These are phyloP conservation scores for Peziza echinospora DNA, from an alignment of 495 filamentous ascomycete species.

Conservation along the genomic window DNA sequence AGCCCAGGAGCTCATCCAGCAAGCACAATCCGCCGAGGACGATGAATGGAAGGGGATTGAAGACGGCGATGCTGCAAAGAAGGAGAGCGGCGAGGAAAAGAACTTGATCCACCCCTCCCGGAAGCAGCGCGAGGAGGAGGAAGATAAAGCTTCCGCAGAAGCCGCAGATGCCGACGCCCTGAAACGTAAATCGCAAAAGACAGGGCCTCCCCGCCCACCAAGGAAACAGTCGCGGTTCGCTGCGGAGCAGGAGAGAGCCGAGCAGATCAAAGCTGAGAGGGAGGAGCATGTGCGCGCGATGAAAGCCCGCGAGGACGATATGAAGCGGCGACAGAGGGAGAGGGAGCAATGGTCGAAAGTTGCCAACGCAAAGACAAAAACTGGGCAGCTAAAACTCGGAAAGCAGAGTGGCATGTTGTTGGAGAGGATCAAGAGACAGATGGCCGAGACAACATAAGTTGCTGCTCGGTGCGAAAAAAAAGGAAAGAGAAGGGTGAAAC, in stretches of 20 bases:
- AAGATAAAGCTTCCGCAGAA: conserved; percentile 17
- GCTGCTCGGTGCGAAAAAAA: conserved; percentile 5
- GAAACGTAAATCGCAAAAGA: too few species aligned
- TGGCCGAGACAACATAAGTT: too few species aligned
- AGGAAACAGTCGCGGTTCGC: not conserved
- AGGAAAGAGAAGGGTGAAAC: not conserved
- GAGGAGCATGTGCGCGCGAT: conserved; percentile 42
- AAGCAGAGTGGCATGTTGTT: conserved; percentile 65
- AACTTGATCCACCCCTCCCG: not conserved
- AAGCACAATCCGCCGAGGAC: conserved; percentile 5
- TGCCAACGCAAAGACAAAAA: conserved; percentile 25
- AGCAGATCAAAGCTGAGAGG: conserved; percentile 61
- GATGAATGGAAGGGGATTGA: conserved; percentile 3
- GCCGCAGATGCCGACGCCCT: not conserved
- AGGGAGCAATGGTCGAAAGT: conserved; percentile 24
- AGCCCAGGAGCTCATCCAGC: not conserved
- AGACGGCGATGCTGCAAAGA: conserved; percentile 26
- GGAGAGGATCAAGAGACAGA: conserved; percentile 47
- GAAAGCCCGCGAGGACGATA: conserved; percentile 32
- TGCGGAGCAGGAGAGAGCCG: conserved; percentile 16
- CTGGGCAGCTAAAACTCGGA: conserved; percentile 62
- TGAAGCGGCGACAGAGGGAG: conserved; percentile 9
- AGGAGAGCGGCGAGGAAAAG: conserved; percentile 33
- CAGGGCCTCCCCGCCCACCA: not conserved
- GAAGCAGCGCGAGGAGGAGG: conserved; percentile 26